Base-by-base conservation (phyloP, 2,329 filamentous ascomycete genomes). In the Paramyrothecium sp. region DNA sequence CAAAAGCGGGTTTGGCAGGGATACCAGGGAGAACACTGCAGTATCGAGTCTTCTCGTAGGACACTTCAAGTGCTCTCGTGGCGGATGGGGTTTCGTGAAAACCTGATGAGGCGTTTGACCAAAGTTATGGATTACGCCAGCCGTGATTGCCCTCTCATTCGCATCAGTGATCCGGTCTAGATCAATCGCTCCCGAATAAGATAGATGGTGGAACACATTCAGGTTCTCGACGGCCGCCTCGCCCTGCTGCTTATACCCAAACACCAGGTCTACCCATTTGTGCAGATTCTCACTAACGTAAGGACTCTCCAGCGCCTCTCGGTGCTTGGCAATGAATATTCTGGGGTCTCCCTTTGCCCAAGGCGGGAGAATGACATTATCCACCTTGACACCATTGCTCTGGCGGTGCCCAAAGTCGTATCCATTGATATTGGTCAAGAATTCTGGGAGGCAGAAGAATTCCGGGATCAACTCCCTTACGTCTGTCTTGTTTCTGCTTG, bases 41-140 rank as follows among this genome's bases (percentile, higher is more conserved):
- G 86, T 89, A 71, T 99, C 94, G 0, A 99, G 79, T 56, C 91
- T 84, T 56, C 85, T 86, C 3, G 83, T 78, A 5, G 86, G 87
- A 55, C 87, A 84, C 21, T 84, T 79, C 4, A 82, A 75, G 56
- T 90, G 83, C 62, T 96, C 92, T 16, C 89, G 85, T n/a, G 84
- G 76, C 3, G 90, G 88, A 72, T 99, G 95, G 13, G 89, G 81
- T 58, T 89, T 89, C 49, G 86, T 84, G 71, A 98, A 99, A 17
- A 98, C 89, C 71, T 99, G 96, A 65, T 96, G 90, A 2, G 96
- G 95, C 2, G 96, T 99, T 72, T 99, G 95, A 0, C 95, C 95
- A 72, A 99, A 99, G 66, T 98, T 98, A 74, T 99, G 94, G 65
- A 99, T 98, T 64, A 97, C 96, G 34, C 92, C 92, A 55, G 97